Base-by-base conservation (phyloP, 768 basidiomycete genomes). In the Psilocybe cyanescens region DNA sequence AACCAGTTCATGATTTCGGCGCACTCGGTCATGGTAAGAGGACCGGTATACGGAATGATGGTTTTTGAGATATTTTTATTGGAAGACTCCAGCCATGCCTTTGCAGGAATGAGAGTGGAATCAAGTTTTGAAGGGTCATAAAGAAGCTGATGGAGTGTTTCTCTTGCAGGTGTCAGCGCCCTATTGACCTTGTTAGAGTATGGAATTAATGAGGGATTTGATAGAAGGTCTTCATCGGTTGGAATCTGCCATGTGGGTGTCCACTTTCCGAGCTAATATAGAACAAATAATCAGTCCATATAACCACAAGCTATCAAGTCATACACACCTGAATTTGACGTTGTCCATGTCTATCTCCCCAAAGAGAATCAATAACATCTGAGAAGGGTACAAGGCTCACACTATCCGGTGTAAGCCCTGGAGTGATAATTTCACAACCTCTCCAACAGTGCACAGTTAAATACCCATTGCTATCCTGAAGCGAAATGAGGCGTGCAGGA, bases 1-100 rank as follows among this genome's bases (percentile, higher is more conserved):
- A 70, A 68, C 71, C 72, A 71, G 46, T 71, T 71, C 1, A 61
- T 50, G 14, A 71, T 61, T 57, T 65, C 59, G 28, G 70, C 72
- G 0, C 61, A 63, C 31, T 69, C 62, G 14, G 54, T 56, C 11
- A 70, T 19, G 0, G 65, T 67, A 1, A 72, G 51, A 12, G 45
- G 49, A 30, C 64, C 67, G 4, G 61, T 59, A 55, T 52, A 61
- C 5, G 69, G 64, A 47, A 71, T 55, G 7, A 65, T 39, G 4
- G 53, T 28, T 28, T 39, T 58, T n/a, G 4, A 7, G 12, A 62
- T 33, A 50, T 58, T 49, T n/a, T 63, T 62, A 16, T 59, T 58
- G 3, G 31, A 29, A 7, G 9, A 12, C 17, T n/a, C 66, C 44
- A 73, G 60, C 65, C 66, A 67, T 4, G 17, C 37, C 35, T 68